Evolutionary conservation across 768 basidiomycete genomes (phyloP).

Genomic region (Dentipellis sp.): DNA sequence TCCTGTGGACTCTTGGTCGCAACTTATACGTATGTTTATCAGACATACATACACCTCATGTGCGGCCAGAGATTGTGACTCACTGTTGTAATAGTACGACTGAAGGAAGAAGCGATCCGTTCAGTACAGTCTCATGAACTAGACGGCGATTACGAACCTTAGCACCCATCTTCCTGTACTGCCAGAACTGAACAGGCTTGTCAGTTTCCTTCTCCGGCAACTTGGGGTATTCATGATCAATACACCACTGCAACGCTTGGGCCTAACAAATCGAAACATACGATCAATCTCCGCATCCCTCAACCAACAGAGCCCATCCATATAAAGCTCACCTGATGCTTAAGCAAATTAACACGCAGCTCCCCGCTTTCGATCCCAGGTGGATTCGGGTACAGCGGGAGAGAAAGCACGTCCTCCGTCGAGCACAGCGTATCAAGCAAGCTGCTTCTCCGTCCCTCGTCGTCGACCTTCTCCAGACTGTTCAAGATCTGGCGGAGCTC

Average conservation of each 20-base stretch:
- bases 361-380: conserved; percentile 61
- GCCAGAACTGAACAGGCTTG: conserved; percentile 86
- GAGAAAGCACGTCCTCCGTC: conserved; percentile 57
- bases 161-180: conserved; percentile 42
- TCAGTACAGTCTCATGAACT: not conserved
- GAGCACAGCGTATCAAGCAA: conserved; percentile 63
- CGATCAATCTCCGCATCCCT: not conserved
- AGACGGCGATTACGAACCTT: conserved; percentile 34
- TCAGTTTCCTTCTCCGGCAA: conserved; percentile 61
- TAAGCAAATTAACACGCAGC: conserved; percentile 63
- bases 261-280: conserved; percentile 31
- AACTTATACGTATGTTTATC: conserved; percentile 31
- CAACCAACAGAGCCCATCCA: not conserved
- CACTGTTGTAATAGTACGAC: conserved; percentile 64
- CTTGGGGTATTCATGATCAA: conserved; percentile 68
- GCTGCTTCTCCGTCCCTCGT: conserved; percentile 62
- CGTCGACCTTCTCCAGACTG: conserved; percentile 67
- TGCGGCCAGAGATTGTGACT: conserved; percentile 12
- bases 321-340: conserved; percentile 56
- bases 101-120: conserved; percentile 15
- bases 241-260: conserved; percentile 83
- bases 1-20: conserved; percentile 77
- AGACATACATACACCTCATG: not conserved
- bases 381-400: conserved; percentile 64
- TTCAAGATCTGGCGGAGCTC: conserved; percentile 60